Base-by-base conservation (phyloP, 1,139 yeast species). In the Geotrichum carabidarum region DNA sequence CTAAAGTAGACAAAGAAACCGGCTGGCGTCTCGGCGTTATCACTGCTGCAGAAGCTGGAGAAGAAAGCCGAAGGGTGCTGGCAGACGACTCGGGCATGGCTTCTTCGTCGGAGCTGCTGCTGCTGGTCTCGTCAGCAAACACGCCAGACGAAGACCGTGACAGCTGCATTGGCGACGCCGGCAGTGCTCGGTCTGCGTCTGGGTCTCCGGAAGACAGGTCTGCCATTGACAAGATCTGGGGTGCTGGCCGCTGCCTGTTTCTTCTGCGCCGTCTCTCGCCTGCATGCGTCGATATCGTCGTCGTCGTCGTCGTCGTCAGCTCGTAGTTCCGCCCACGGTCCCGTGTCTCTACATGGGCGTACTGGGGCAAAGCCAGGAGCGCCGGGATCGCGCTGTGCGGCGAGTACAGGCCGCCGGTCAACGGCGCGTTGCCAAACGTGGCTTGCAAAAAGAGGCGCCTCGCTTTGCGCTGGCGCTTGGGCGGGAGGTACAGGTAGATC, bases 381-480 rank as follows among this genome's bases (percentile, higher is more conserved):
- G 41, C 41, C 8, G n/a, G 8, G 14, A 7, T 37, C 17, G 41
- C 8, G 8, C n/a, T 37, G 14, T 14, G 8, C 17, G 41, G 17
- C 14, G 41, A 8, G 41, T 14, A 8, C 17, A 11, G n/a, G n/a
- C n/a, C n/a, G 8, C n/a, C 15, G 32, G 34, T 4, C 15, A 34
- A 32, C 11, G 45, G 45, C 8, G 45, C 45, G 15, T 42, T 12
- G 11, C 45, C 45, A 42, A 42, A 42, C 4, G 34, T 42, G 4
- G 45, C 22, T 27, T 42, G 45, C 35, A 42, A 12, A 42, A 42
- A 42, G 5, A 42, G 45, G 15, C 32, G 15, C 9, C 34, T 17
- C 5, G 45, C 45, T 27, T n/a, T 42, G 8, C 45, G 45, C 12
- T 30, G 45, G n/a, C 35, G 45, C n/a, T 18, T 42, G 7, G 45